Conservation (phyloP, 225 moss, liverwort and hornwort genomes). For the Polytrichum commune region DNA sequence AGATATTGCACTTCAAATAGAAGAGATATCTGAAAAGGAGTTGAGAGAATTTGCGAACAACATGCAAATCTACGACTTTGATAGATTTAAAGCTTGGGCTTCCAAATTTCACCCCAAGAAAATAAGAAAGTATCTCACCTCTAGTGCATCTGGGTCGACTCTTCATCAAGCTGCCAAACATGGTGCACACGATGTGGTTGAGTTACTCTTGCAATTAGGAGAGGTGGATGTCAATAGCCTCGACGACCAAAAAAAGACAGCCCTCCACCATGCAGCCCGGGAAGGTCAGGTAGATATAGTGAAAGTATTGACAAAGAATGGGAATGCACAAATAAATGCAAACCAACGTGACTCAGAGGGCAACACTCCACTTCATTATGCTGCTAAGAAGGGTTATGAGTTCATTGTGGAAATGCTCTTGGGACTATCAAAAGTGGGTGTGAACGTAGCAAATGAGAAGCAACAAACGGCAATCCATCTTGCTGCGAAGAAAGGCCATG, state of each 20-base stretch:
- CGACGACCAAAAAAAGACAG: neutral
- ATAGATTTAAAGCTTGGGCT: neutral
- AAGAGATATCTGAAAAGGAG: no score
- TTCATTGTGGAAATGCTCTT: neutral
- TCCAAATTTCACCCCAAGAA: neutral
- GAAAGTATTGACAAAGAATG: neutral
- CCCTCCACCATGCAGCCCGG: neutral
- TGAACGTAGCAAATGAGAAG: neutral
- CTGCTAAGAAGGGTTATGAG: neutral
- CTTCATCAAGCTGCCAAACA: constrained; percentile 4
- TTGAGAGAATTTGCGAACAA: neutral
- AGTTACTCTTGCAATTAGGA: neutral
- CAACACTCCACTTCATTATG: neutral
- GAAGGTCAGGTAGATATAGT: neutral
- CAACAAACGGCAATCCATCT: neutral
- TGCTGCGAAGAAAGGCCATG: neutral
- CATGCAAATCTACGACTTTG: neutral
- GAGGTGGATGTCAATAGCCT: neutral
- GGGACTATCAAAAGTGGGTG: neutral
- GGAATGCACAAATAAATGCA: neutral
- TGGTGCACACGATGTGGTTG: neutral
- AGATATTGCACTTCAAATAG: no score
- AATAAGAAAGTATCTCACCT: neutral
- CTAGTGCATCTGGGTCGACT: neutral
- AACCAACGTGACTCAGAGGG: neutral